Conservation (phyloP, 305 asterid genomes). For the Fraxinus baroniana region DNA sequence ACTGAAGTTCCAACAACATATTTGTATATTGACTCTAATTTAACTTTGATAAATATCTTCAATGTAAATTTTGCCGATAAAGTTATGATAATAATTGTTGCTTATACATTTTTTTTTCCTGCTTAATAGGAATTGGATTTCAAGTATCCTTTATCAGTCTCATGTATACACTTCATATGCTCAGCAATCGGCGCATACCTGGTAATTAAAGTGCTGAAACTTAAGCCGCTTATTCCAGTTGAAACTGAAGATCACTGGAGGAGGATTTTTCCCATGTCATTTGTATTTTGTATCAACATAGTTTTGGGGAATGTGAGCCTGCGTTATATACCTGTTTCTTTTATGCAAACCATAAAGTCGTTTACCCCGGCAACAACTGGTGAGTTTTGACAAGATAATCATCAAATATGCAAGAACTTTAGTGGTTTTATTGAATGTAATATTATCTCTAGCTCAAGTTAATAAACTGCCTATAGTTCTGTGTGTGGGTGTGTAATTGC, state of each 20-base stretch:
- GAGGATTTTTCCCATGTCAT: constrained; percentile 91
- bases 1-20: background rate
- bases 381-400: constrained; percentile 24
- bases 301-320: constrained; percentile 82
- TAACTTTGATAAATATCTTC: background rate
- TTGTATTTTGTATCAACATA: constrained; percentile 75
- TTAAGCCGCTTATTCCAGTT: constrained; percentile 79
- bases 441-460: background rate
- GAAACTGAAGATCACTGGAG: constrained; percentile 89
- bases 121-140: constrained; percentile 75
- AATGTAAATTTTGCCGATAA: background rate
- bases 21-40: background rate
- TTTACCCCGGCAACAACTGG: constrained; percentile 96
- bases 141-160: constrained; percentile 82
- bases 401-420: background rate
- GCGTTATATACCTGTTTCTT: constrained; percentile 83
- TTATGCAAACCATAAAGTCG: constrained; percentile 93
- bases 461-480: background rate
- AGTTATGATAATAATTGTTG: background rate
- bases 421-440: background rate
- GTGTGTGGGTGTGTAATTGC: background rate
- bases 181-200: constrained; percentile 73
- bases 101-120: constrained; percentile 28
- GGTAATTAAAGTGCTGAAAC: constrained; percentile 76
- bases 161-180: constrained; percentile 78